A percentile compares a stretch with the other conserved stretches of the same genome.
These are phyloP conservation scores for Fagus sylvatica DNA, from an alignment of 306 rosid species.

Conservation along the genomic window DNA sequence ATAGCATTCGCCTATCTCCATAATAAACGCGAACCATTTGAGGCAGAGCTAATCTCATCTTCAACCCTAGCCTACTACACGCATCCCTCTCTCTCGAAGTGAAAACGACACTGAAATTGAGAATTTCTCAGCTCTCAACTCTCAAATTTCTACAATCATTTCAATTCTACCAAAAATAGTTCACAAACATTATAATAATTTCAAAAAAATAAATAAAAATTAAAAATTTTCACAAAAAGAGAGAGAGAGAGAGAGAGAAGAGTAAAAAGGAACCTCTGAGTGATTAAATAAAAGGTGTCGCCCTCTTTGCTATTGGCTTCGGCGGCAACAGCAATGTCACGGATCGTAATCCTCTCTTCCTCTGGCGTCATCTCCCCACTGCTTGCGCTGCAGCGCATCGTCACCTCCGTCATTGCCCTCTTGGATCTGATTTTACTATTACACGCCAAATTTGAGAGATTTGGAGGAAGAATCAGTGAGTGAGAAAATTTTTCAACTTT, in stretches of 20 bases:
- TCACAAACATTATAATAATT: neutral
- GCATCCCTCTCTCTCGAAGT: too few relatives aligned
- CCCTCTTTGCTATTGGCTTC: constrained; percentile 86
- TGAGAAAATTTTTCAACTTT: too few relatives aligned
- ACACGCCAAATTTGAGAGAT: too few relatives aligned
- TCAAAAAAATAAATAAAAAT: neutral
- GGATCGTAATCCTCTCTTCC: constrained; percentile 86
- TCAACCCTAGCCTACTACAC: too few relatives aligned
- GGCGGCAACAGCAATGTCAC: constrained; percentile 84
- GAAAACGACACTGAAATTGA: neutral
- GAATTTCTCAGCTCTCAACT: neutral
- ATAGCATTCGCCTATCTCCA: too few relatives aligned
- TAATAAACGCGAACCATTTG: too few relatives aligned
- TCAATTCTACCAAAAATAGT: neutral
- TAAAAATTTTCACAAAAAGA: neutral
- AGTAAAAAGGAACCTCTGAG: constrained; percentile 59
- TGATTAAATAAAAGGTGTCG: constrained; percentile 70
- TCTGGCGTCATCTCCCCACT: constrained; percentile 68
- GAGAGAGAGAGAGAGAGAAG: too few relatives aligned
- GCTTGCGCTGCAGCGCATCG: constrained; percentile 55
- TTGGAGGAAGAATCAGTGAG: too few relatives aligned
- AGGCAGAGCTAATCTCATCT: too few relatives aligned
- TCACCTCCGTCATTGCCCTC: constrained; percentile 56
- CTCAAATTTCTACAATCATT: neutral
- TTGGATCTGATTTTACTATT: too few relatives aligned